Conservation (phyloP, 1,284 basidiomycete genomes). For the Melampsora americana region DNA sequence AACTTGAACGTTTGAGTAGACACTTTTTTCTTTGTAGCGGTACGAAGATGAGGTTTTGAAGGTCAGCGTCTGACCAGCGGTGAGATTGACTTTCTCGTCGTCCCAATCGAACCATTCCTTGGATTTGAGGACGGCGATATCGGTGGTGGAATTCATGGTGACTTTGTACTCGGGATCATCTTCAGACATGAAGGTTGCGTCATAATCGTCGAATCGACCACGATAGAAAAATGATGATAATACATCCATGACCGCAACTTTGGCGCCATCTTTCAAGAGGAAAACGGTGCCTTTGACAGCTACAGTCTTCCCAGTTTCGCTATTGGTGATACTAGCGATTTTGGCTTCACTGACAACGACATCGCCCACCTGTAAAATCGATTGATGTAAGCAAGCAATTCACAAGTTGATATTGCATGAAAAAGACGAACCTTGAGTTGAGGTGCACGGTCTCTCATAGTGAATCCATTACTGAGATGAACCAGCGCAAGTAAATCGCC, state of each 20-base stretch:
- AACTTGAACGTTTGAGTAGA: conserved; percentile 77
- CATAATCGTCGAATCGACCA: conserved; percentile 84
- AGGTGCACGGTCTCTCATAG: conserved; percentile 32
- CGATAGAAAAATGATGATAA: conserved; percentile 94
- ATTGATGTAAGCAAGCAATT: background rate
- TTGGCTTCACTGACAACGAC: conserved; percentile 82
- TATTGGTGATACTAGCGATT: conserved; percentile 85
- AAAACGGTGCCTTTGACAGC: conserved; percentile 83
- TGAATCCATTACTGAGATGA: conserved; percentile 80
- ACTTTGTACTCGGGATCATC: conserved; percentile 86
- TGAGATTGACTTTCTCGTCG: conserved; percentile 71
- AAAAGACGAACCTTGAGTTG: conserved; percentile 31
- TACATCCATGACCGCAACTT: conserved; percentile 78
- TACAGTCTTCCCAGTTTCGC: conserved; percentile 76
- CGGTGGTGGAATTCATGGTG: conserved; percentile 70
- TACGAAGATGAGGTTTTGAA: conserved; percentile 84
- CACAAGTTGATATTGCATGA: too few relatives aligned
- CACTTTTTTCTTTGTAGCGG: conserved; percentile 83
- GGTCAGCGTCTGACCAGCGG: conserved; percentile 75
- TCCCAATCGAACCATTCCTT: conserved; percentile 99
- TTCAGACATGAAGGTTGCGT: conserved; percentile 89
- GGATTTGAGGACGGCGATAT: conserved; percentile 82
- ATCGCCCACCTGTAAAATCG: conserved; percentile 71
- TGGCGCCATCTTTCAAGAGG: conserved; percentile 68
- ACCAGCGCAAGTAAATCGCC: conserved; percentile 93